These are phyloP conservation scores for Nicotiana knightiana DNA, from an alignment of 257 asterid genomes.

Conservation along the genomic window DNA sequence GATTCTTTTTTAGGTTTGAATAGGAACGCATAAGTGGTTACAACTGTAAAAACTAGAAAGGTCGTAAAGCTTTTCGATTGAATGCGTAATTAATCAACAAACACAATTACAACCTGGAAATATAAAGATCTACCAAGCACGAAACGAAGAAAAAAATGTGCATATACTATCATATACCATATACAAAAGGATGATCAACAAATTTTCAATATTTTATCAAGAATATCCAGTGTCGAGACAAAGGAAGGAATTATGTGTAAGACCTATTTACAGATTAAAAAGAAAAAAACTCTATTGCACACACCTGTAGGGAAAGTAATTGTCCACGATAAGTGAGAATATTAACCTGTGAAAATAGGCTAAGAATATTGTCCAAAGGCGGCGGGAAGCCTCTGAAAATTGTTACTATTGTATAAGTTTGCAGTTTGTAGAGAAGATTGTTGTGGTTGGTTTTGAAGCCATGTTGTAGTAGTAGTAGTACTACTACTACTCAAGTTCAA, in stretches of 20 bases:
- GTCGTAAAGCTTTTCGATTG: slow-evolving; percentile 5
- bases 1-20: slow-evolving; percentile 5
- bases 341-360: slow-evolving; percentile 4
- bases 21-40: not conserved
- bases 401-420: slow-evolving; percentile 50
- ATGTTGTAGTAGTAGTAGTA: slow-evolving; percentile 11
- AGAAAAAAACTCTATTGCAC: slow-evolving; percentile 38
- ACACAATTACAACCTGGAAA: slow-evolving; percentile 27
- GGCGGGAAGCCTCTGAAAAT: slow-evolving; percentile 51
- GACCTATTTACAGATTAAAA: slow-evolving; percentile 65
- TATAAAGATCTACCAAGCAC: not conserved
- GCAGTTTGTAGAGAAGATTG: slow-evolving; percentile 28
- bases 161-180: slow-evolving; percentile 11
- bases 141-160: not conserved
- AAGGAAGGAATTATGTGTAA: slow-evolving; percentile 32
- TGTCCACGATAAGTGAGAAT: not conserved
- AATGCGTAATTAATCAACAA: slow-evolving; percentile 14
- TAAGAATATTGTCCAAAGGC: slow-evolving; percentile 68
- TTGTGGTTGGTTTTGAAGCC: slow-evolving; percentile 44
- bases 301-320: slow-evolving; percentile 24
- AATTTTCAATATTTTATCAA: slow-evolving; percentile 17
- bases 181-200: slow-evolving; percentile 10
- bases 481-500: not conserved
- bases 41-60: slow-evolving; percentile 18
- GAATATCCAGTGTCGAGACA: slow-evolving; percentile 35